Evolutionary conservation across 345 rosid genomes (phyloP).

Genomic region (Salix arbutifolia): DNA sequence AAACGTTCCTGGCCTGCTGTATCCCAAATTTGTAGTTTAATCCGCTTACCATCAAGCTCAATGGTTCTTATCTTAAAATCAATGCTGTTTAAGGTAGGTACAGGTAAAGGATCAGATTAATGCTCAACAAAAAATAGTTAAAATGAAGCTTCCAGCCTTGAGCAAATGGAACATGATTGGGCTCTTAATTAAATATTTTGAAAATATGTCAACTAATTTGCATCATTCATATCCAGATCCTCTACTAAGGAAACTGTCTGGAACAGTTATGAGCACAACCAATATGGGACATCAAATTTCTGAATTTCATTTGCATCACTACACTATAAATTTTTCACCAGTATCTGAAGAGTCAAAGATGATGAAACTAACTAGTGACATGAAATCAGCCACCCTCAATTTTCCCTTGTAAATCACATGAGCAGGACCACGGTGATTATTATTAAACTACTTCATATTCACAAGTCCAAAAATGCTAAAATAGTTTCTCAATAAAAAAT

Average conservation of each 20-base stretch:
- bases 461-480: not conserved
- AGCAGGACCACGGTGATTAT: not conserved
- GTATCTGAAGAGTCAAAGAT: not conserved
- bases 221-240: not conserved
- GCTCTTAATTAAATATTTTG: not conserved
- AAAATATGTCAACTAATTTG: not conserved
- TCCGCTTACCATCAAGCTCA: conserved; percentile 71
- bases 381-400: not conserved
- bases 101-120: not conserved
- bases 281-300: not conserved
- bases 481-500: not conserved
- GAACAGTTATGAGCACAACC: not conserved
- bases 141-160: not conserved
- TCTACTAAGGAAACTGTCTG: not conserved
- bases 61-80: conserved; percentile 68
- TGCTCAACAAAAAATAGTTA: not conserved
- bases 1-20: conserved; percentile 64
- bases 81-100: conserved; percentile 31
- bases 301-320: not conserved
- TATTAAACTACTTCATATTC: not conserved
- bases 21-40: conserved; percentile 73
- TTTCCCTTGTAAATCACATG: not conserved
- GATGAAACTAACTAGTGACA: not conserved
- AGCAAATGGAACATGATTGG: not conserved
- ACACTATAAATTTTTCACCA: not conserved